A percentile compares a stretch with the other conserved stretches of the same genome.
Conservation (phyloP, 2,329 filamentous ascomycete genomes). For the Alternaria novae-zelandiae region DNA sequence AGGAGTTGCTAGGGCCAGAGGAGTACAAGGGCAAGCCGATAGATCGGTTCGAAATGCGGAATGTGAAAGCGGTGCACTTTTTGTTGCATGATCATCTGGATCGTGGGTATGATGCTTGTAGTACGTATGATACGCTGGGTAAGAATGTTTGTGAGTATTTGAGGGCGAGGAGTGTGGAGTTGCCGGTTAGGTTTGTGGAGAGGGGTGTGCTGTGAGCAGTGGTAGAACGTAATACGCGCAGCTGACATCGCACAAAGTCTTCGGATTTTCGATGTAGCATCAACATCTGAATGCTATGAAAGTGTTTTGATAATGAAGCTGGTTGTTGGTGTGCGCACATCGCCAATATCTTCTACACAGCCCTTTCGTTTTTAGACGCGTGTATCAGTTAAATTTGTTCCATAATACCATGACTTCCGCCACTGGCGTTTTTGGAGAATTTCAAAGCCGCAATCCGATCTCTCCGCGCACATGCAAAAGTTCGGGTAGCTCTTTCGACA, state of each 20-base stretch:
- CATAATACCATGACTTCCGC: too few species aligned
- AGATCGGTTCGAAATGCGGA: constrained; percentile 49
- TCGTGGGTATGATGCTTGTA: constrained; percentile 52
- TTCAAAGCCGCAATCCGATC: not conserved
- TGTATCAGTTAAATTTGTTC: too few species aligned
- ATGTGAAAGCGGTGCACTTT: constrained; percentile 51
- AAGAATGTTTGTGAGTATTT: constrained; percentile 58
- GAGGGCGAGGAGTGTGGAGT: constrained; percentile 53
- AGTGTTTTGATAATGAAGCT: too few species aligned
- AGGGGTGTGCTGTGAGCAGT: constrained; percentile 29
- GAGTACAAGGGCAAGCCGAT: constrained; percentile 43
- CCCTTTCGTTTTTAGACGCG: too few species aligned
- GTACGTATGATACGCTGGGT: constrained; percentile 54
- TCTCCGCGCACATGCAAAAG: too few species aligned
- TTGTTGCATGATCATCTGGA: constrained; percentile 57
- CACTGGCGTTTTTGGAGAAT: too few species aligned
- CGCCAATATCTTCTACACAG: too few species aligned
- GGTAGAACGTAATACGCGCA: accelerated
- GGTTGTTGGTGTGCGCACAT: too few species aligned
- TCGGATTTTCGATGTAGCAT: not conserved
- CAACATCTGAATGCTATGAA: not conserved
- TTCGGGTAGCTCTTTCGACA: accelerated
- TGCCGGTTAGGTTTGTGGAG: constrained; percentile 53
- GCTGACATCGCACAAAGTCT: not conserved
- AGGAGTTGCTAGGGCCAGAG: constrained; percentile 33